These are phyloP conservation scores for Trifolium repens DNA, from an alignment of 306 rosid genomes.

Conservation along the genomic window DNA sequence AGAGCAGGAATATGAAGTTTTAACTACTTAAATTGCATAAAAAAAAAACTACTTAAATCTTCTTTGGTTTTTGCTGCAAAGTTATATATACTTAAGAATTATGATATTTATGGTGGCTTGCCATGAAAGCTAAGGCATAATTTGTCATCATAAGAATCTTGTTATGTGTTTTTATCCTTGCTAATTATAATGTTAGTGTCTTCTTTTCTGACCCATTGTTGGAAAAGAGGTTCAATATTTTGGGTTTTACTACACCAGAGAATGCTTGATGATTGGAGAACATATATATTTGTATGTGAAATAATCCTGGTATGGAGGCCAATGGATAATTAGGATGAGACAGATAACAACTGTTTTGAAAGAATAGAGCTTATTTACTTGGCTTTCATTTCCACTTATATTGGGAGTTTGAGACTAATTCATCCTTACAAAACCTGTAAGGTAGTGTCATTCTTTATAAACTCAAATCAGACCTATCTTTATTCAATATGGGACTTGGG, in stretches of 20 bases:
- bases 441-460: no score
- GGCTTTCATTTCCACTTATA: not conserved
- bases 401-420: not conserved
- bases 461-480: no score
- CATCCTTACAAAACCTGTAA: no score
- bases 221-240: slow-evolving; percentile 33
- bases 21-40: not conserved
- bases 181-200: slow-evolving; percentile 15
- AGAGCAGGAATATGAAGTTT: slow-evolving; percentile 31
- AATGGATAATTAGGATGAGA: not conserved
- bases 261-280: slow-evolving; percentile 24
- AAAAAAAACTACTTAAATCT: not conserved
- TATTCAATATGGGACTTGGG: no score
- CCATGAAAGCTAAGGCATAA: not conserved
- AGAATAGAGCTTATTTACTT: not conserved
- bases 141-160: slow-evolving; percentile 4
- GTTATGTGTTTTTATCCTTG: slow-evolving; percentile 25
- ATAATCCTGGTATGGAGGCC: slow-evolving; percentile 19
- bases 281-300: not conserved
- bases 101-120: not conserved
- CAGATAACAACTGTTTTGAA: not conserved
- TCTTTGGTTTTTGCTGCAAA: slow-evolving; percentile 1
- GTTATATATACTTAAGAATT: not conserved
- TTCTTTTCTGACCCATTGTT: slow-evolving; percentile 19
- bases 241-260: not conserved